Evolutionary conservation across 495 filamentous ascomycete genomes (phyloP), one percentile per base, ranked within the genome.

Genomic region (Entonaema liquescens): DNA sequence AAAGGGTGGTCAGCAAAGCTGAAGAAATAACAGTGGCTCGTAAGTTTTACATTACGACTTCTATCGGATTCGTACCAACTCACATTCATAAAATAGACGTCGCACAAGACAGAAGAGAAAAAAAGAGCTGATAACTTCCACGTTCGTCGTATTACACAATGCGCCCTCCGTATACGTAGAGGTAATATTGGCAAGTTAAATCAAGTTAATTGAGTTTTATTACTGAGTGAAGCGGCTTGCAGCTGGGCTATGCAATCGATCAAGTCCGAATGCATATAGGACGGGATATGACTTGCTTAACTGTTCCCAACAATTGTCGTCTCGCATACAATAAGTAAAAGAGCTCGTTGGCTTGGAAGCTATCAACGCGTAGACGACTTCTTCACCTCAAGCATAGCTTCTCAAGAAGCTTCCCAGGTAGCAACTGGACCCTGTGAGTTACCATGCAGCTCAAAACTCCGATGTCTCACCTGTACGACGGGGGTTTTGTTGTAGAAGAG

Each of bases 361-460:
- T 25, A 28, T 64, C 23, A 49, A 25, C 25, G 55, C 29, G 49
- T 57, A 57, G 15, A 28, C 52, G 21, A 17, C n/a, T 54, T 11
- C 25, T 42, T 28, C 26, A 26, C 57, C 47, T 44, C 21, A 54
- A 19, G 21, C 36, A 50, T 38, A 40, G 19, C 28, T 53, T 44
- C 23, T 55, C 44, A 19, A 42, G 63, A 29, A 40, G 62, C 65
- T 63, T 60, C 59, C 47, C 63, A n/a, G 28, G 49, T 67, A 58
- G 35, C 58, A 57, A 42, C n/a, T 42, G 28, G 68, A 65, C 70
- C 70, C 70, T 68, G 65, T 40, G 55, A 42, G 65, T 65, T 68
- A 62, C 65, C 17, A 35, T 65, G 70, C 65, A 73, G 65, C 25
- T 60, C 70, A 68, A 73, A 65, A 68, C 61, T 73, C 70, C 70